Evolutionary conservation across 2,329 filamentous ascomycete species (phyloP), one percentile per base, ranked within the genome.

Genomic region (Aspergillus niger): DNA sequence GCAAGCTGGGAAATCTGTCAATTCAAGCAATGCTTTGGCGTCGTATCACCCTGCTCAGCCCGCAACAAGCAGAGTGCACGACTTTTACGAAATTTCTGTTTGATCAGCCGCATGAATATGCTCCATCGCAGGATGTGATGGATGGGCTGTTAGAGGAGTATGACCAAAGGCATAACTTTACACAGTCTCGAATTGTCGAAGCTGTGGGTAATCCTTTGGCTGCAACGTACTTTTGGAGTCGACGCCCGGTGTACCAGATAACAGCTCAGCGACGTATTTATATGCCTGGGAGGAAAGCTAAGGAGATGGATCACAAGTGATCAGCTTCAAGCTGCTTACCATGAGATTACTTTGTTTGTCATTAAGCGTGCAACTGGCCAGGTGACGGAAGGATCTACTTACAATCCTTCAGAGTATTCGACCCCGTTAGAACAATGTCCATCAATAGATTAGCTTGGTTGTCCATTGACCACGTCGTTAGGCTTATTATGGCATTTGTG

Each of bases 141-240:
- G 50, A 53, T 8, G 50, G 50, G 1, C 8, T 41, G 20, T 24
- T 39, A n/a, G 32, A 53, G 20, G 50, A 53, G n/a, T 32, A 53
- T n/a, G 32, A 39, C n/a, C 32, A 32, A 53, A 36, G 50, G 11
- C 38, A 24, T 38, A 53, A 53, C 24, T 53, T 53, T 20, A 53
- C 17, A 2, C 41, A 41, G 32, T 32, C 20, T 15, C 32, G 32
- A 10, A 24, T 41, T 53, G 50, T 53, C 10, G 32, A 15, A 20
- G 50, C 20, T 22, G 50, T 53, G 4, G 32, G 32, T 39, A 7
- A 20, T 22, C 50, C 50, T 8, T 15, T 53, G 32, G 32, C 50
- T 4, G 55, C 22, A 28, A 30, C 30, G 5, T 30, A 22, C 1
- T 51, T 28, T 57, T 32, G 28, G 2, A 57, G 36, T 36, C 36